phyloP scores from a whole-genome alignment of 371 early-diverging fungal species.

The Syncephalastrum monosporum region DNA sequence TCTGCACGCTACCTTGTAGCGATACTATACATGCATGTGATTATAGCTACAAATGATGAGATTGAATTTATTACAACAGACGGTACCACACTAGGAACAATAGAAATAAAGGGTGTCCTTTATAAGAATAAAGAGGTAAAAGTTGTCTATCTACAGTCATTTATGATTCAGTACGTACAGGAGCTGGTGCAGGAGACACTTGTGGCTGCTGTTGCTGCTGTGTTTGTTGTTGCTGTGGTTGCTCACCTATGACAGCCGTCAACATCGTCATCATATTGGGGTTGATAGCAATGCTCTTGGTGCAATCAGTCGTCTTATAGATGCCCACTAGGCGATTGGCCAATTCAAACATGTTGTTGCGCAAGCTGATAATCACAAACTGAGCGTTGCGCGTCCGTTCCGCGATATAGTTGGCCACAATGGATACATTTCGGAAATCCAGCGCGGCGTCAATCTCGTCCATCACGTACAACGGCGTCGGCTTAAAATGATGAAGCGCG shows the following conservation, averaged over 20 bases:
- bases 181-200: no score
- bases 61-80: no score
- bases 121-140: no score
- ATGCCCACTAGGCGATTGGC: conserved; percentile 98
- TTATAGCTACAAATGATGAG: no score
- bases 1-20: no score
- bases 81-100: no score
- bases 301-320: conserved; percentile 94
- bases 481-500: conserved; percentile 99
- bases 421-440: conserved; percentile 99
- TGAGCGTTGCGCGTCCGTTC: conserved; percentile 98
- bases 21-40: no score
- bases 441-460: conserved; percentile 99
- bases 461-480: conserved; percentile 99
- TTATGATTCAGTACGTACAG: no score
- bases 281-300: conserved; percentile 84
- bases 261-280: conserved; percentile 49
- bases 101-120: no score
- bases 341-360: conserved; percentile 99
- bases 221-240: no score
- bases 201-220: no score
- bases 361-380: conserved; percentile 98
- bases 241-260: conserved; percentile 6
- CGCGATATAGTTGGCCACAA: conserved; percentile 99
- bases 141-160: no score